Evolutionary conservation across 352 stramenopile species (phyloP).

Genomic region (Phytopythium litorale): DNA sequence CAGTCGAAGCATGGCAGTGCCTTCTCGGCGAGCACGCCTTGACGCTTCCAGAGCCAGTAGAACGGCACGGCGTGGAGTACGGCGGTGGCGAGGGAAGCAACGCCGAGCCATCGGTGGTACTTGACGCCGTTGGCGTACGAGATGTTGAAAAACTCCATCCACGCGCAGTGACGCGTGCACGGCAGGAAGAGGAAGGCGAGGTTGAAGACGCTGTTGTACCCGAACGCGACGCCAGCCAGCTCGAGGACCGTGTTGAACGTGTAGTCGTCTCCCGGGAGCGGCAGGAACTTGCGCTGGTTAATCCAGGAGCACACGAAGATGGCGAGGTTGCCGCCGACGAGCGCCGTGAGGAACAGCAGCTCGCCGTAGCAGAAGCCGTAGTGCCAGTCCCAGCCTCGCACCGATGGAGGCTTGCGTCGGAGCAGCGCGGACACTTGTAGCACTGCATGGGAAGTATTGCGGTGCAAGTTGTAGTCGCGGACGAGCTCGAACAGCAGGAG

Average conservation of each 20-base stretch:
- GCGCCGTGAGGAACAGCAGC: constrained; percentile 41
- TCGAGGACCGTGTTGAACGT: constrained; percentile 45
- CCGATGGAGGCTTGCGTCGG: constrained; percentile 33
- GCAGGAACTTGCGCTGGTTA: constrained; percentile 29
- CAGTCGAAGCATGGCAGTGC: constrained; percentile 52
- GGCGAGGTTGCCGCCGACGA: constrained; percentile 47
- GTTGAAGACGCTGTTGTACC: constrained; percentile 55
- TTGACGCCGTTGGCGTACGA: constrained; percentile 60
- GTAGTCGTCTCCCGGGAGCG: constrained; percentile 24
- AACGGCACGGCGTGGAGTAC: constrained; percentile 39
- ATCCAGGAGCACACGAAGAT: constrained; percentile 51
- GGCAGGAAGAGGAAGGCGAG: constrained; percentile 64
- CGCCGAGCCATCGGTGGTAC: constrained; percentile 58
- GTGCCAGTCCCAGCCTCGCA: constrained; percentile 9
- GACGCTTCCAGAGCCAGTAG: constrained; percentile 38
- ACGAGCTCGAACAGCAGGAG: constrained; percentile 41
- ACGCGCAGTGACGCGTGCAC: constrained; percentile 52
- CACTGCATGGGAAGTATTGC: constrained; percentile 28
- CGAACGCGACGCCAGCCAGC: constrained; percentile 35
- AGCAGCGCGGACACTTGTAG: constrained; percentile 37
- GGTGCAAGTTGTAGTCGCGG: constrained; percentile 35
- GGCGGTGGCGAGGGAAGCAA: constrained; percentile 30
- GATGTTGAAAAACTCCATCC: constrained; percentile 63
- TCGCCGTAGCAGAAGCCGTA: constrained; percentile 55
- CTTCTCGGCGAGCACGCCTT: constrained; percentile 29